Conservation (phyloP, 2,329 filamentous ascomycete genomes). For the Leptographium wingfieldii region DNA sequence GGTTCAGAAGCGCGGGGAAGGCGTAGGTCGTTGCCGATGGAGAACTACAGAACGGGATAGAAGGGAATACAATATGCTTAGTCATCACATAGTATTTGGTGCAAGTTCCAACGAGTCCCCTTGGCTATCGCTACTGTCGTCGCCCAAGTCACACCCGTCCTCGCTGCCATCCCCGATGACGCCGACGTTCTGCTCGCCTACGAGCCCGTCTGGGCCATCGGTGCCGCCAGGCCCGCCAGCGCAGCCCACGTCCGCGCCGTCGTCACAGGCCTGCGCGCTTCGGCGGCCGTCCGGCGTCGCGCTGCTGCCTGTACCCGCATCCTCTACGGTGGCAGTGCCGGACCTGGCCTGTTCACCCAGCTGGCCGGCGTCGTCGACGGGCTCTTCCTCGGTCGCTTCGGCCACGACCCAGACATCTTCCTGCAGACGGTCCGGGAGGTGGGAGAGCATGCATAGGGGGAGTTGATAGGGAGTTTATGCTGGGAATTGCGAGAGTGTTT, state of each 20-base stretch:
- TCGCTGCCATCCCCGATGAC: constrained; percentile 45
- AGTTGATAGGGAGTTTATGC: not conserved
- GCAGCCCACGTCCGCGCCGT: constrained; percentile 62
- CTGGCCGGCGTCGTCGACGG: constrained; percentile 63
- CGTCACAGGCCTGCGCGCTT: constrained; percentile 46
- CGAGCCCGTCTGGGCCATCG: constrained; percentile 84
- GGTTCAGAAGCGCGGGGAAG: constrained; percentile 33
- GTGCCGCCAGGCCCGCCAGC: constrained; percentile 56
- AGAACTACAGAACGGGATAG: not conserved
- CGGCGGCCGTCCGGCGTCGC: constrained; percentile 35
- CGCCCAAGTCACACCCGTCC: constrained; percentile 50
- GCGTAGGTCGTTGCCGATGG: constrained; percentile 14
- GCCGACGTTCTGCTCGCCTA: constrained; percentile 69
- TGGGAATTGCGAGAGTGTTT: not conserved
- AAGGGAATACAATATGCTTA: no score
- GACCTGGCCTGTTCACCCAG: constrained; percentile 59
- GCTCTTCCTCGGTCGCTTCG: constrained; percentile 70
- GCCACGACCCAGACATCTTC: constrained; percentile 62
- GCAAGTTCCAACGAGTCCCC: constrained; percentile 14
- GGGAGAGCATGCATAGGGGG: constrained; percentile 19
- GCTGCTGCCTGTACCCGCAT: constrained; percentile 46
- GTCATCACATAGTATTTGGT: no score
- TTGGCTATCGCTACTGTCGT: constrained; percentile 53
- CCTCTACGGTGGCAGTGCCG: constrained; percentile 73
- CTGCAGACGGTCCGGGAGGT: constrained; percentile 62